These are phyloP conservation scores for Knoxia roxburghii DNA, from an alignment of 257 asterid species.

Conservation along the genomic window DNA sequence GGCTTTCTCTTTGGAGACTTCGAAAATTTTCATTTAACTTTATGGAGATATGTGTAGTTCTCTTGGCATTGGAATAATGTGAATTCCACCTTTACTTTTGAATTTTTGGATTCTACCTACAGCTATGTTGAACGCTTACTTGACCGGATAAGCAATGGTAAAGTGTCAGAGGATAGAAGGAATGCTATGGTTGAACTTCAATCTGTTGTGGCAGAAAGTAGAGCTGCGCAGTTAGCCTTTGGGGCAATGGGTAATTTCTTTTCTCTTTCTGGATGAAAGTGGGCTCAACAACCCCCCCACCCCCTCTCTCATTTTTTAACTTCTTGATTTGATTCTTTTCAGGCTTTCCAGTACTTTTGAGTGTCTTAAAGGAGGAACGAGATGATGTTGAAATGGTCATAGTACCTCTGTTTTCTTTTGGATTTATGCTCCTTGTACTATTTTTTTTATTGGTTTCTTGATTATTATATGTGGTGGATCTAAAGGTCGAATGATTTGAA, in stretches of 20 bases:
- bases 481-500: background rate
- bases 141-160: slow-evolving; percentile 91
- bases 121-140: slow-evolving; percentile 94
- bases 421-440: background rate
- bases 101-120: slow-evolving; percentile 19
- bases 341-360: slow-evolving; percentile 84
- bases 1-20: background rate
- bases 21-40: background rate
- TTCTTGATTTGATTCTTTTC: slow-evolving; percentile 25
- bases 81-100: background rate
- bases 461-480: background rate
- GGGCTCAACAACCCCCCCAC: slow-evolving; percentile 1
- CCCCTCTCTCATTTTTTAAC: slow-evolving; percentile 11
- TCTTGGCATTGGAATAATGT: background rate
- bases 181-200: slow-evolving; percentile 83
- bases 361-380: slow-evolving; percentile 87
- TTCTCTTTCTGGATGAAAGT: slow-evolving; percentile 11
- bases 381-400: slow-evolving; percentile 94
- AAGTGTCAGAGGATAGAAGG: slow-evolving; percentile 87
- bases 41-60: background rate
- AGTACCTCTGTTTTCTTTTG: slow-evolving; percentile 17
- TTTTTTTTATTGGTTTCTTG: slow-evolving; percentile 2
- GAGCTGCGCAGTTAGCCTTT: slow-evolving; percentile 81
- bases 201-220: slow-evolving; percentile 81
- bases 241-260: slow-evolving; percentile 89